Evolutionary conservation across 2,329 filamentous ascomycete species (phyloP).

Genomic region (Pseudogymnoascus sp.): DNA sequence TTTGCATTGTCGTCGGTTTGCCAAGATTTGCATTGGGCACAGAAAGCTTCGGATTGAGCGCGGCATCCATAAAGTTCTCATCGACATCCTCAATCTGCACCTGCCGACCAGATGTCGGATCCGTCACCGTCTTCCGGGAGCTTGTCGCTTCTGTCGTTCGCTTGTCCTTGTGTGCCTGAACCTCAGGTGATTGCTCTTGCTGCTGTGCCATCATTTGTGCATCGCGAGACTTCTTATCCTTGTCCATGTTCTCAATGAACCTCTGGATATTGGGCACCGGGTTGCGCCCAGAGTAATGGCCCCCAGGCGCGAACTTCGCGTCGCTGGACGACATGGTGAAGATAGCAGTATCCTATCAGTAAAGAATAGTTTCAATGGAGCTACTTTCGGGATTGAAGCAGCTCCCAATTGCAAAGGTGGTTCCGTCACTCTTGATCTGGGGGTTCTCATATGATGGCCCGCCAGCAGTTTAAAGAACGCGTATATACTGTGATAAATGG

Average conservation of each 20-base stretch:
- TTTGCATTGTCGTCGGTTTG: conserved; percentile 63
- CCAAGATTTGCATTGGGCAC: conserved; percentile 85
- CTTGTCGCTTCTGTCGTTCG: conserved; percentile 24
- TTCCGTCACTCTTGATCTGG: not conserved
- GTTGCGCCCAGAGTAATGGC: conserved; percentile 76
- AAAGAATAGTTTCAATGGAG: not conserved
- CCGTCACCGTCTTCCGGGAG: conserved; percentile 56
- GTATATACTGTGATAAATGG: not conserved
- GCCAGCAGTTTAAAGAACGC: not conserved
- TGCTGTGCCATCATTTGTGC: conserved; percentile 54
- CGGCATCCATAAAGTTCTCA: conserved; percentile 58
- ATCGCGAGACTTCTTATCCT: conserved; percentile 69
- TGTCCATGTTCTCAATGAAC: conserved; percentile 71
- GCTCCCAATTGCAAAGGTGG: not conserved
- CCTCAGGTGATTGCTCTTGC: conserved; percentile 28
- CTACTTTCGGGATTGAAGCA: not conserved
- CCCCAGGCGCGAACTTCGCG: conserved; percentile 35
- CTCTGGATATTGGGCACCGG: conserved; percentile 81
- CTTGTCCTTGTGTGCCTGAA: conserved; percentile 37
- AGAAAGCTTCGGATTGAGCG: conserved; percentile 66
- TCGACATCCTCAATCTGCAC: conserved; percentile 80
- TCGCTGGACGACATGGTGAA: conserved; percentile 18
- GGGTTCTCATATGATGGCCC: not conserved
- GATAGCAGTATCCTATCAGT: not conserved
- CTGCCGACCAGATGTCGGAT: conserved; percentile 79